These are phyloP conservation scores for Rhizopogon vesiculosus DNA, from an alignment of 768 basidiomycete genomes.

Conservation along the genomic window DNA sequence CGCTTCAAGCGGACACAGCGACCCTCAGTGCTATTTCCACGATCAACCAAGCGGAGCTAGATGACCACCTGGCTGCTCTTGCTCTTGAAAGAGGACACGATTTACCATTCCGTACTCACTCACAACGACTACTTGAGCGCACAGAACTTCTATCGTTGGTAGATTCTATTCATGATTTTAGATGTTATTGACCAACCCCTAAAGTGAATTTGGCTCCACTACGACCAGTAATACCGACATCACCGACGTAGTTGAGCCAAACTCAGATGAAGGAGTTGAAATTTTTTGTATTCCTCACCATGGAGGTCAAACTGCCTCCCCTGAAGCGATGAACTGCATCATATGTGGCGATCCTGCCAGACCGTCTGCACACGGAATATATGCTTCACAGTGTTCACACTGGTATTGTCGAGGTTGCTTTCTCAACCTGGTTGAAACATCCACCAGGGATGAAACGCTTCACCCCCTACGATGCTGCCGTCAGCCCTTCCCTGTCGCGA, in stretches of 20 bases:
- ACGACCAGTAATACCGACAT: background rate
- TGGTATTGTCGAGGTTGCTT: slow-evolving; percentile 44
- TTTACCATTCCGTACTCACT: slow-evolving; percentile 12
- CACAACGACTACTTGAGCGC: slow-evolving; percentile 11
- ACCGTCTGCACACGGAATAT: slow-evolving; percentile 11
- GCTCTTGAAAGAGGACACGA: slow-evolving; percentile 27
- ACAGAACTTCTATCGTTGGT: background rate
- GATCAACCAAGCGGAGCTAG: slow-evolving; percentile 32
- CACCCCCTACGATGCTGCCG: slow-evolving; percentile 50
- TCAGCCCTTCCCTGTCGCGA: slow-evolving; percentile 25
- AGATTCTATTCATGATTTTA: background rate
- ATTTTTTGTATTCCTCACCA: background rate
- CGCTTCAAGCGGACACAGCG: slow-evolving; percentile 30
- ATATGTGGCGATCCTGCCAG: slow-evolving; percentile 35
- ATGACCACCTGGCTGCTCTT: slow-evolving; percentile 39
- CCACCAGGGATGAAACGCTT: slow-evolving; percentile 45
- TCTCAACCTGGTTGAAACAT: slow-evolving; percentile 33
- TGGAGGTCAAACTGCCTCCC: background rate
- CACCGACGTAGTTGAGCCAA: background rate
- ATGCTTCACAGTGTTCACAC: slow-evolving; percentile 38
- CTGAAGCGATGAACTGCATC: slow-evolving; percentile 22
- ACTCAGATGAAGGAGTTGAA: background rate
- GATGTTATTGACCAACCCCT: background rate
- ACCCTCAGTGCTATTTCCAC: slow-evolving; percentile 26
- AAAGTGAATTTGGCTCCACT: background rate